A percentile compares a stretch with the other conserved stretches of the same genome.
These are phyloP conservation scores for Rauvolfia tetraphylla DNA, from an alignment of 257 asterid species.

Conservation along the genomic window DNA sequence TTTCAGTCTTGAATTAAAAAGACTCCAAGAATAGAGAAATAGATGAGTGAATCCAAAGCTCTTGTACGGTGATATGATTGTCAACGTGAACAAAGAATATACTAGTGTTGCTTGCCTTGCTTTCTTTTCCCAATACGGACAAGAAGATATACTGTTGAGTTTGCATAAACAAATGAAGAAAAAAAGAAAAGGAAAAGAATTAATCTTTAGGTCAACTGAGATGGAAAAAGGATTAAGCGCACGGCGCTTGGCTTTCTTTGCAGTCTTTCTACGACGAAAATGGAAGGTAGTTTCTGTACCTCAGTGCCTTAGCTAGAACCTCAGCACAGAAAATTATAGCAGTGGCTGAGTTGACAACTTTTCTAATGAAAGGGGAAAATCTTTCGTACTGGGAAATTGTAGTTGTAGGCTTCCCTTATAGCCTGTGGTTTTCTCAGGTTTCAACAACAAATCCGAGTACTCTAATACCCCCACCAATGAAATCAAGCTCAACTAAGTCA, in stretches of 20 bases:
- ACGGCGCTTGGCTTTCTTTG: constrained; percentile 1
- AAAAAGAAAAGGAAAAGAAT: background rate
- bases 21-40: background rate
- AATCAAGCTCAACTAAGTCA: constrained; percentile 29
- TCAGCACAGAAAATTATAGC: background rate
- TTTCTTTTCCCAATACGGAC: constrained; percentile 39
- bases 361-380: constrained; percentile 6
- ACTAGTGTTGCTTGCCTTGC: constrained; percentile 26
- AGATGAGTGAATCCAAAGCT: constrained; percentile 22
- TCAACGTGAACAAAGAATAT: constrained; percentile 43
- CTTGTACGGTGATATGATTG: constrained; percentile 38
- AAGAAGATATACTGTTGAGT: constrained; percentile 15
- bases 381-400: background rate
- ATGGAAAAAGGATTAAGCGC: background rate
- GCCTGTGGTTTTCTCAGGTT: constrained; percentile 20
- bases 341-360: background rate
- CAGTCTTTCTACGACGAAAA: background rate
- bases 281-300: constrained; percentile 9
- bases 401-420: background rate
- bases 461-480: constrained; percentile 41
- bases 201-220: constrained; percentile 32
- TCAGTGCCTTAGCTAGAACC: background rate
- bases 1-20: background rate
- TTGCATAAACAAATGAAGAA: constrained; percentile 8
- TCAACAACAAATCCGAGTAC: constrained; percentile 31